phyloP scores from a whole-genome alignment of 2,329 filamentous ascomycete species.

The Penicillium vulpinum region DNA sequence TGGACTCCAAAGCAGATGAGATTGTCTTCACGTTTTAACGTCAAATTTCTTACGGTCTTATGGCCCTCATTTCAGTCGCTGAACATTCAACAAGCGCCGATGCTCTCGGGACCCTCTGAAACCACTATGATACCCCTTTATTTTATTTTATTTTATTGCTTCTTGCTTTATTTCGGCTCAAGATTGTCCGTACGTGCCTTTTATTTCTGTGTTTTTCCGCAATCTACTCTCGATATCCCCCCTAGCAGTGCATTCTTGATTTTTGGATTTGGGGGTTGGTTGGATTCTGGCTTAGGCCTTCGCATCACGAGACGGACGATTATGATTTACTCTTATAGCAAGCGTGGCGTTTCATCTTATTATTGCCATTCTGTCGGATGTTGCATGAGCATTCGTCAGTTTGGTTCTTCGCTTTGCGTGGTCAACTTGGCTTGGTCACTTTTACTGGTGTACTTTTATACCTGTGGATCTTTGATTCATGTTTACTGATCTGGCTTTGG shows the following conservation, averaged over 20 bases:
- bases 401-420: conserved; percentile 8
- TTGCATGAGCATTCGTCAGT: conserved; percentile 1
- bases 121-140: conserved; percentile 34
- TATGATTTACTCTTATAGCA: conserved; percentile 14
- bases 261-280: neutral
- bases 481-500: neutral
- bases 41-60: neutral
- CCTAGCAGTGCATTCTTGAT: neutral
- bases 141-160: neutral
- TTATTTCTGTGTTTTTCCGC: neutral
- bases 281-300: neutral
- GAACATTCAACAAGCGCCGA: conserved; percentile 22
- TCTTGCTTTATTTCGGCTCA: neutral
- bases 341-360: conserved; percentile 14
- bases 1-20: neutral
- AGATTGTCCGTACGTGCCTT: neutral
- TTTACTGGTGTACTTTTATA: neutral
- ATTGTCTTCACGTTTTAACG: conserved; percentile 7
- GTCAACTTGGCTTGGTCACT: conserved; percentile 1
- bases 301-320: conserved; percentile 10
- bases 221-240: conserved; percentile 3
- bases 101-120: conserved; percentile 17
- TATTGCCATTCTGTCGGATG: neutral
- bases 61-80: conserved; percentile 12
- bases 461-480: neutral